A percentile compares a stretch with the other conserved stretches of the same genome.
phyloP scores from a whole-genome alignment of 192 early-diverging fungal species.

The Entomortierella chlamydospora region DNA sequence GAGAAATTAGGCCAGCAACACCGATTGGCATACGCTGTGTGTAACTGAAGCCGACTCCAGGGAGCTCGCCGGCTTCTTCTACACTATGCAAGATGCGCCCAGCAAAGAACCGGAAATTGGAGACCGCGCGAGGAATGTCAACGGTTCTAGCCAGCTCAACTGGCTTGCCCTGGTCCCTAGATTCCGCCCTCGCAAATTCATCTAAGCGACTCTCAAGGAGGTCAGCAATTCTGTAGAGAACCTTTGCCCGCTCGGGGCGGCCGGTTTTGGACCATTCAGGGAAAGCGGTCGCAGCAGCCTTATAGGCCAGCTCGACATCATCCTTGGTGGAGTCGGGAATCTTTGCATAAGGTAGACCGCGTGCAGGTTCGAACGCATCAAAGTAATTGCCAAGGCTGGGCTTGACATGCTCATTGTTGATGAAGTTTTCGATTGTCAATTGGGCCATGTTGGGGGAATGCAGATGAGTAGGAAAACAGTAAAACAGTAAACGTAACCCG shows the following conservation, averaged over 20 bases:
- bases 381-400: slow-evolving; percentile 64
- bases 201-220: slow-evolving; percentile 60
- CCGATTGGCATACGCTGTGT: slow-evolving; percentile 67
- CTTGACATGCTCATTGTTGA: slow-evolving; percentile 63
- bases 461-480: neutral
- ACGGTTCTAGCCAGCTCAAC: slow-evolving; percentile 64
- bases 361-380: slow-evolving; percentile 68
- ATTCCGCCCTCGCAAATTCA: slow-evolving; percentile 74
- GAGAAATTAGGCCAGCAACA: slow-evolving; percentile 77
- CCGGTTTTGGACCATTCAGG: slow-evolving; percentile 68
- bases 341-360: slow-evolving; percentile 56
- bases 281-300: slow-evolving; percentile 71
- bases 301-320: slow-evolving; percentile 72
- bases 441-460: slow-evolving; percentile 7
- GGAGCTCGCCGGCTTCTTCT: slow-evolving; percentile 58
- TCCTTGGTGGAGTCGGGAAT: slow-evolving; percentile 67
- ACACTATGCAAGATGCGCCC: slow-evolving; percentile 61
- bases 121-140: slow-evolving; percentile 72
- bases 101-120: slow-evolving; percentile 81
- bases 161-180: slow-evolving; percentile 80
- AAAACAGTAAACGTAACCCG: no score
- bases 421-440: slow-evolving; percentile 65
- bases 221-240: slow-evolving; percentile 69
- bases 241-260: slow-evolving; percentile 56
- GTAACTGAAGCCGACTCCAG: slow-evolving; percentile 64